Evolutionary conservation across 2,329 filamentous ascomycete species (phyloP).

Genomic region (Drechslerella dactyloides): DNA sequence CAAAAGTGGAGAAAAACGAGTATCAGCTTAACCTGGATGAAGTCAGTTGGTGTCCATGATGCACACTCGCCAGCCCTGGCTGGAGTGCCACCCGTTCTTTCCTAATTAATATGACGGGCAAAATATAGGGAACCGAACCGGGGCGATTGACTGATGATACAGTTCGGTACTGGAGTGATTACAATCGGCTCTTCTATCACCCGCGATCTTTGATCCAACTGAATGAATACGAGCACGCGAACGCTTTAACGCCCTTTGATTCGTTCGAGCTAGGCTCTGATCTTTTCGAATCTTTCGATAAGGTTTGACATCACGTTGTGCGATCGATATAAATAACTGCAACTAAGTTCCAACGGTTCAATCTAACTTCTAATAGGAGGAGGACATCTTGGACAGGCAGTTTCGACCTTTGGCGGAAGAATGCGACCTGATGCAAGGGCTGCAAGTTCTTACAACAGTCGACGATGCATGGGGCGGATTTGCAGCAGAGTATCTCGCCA

Average conservation of each 20-base stretch:
- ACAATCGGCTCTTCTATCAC: constrained; percentile 89
- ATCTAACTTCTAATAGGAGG: constrained; percentile 62
- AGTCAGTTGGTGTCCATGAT: constrained; percentile 20
- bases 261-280: constrained; percentile 76
- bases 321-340: constrained; percentile 2
- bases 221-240: constrained; percentile 84
- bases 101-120: background rate
- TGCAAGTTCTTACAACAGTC: constrained; percentile 75
- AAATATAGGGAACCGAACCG: constrained; percentile 64
- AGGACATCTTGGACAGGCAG: constrained; percentile 89
- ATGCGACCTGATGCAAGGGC: constrained; percentile 86
- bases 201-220: constrained; percentile 85
- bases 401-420: constrained; percentile 87
- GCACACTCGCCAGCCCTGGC: constrained; percentile 2
- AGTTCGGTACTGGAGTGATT: constrained; percentile 97
- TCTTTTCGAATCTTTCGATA: constrained; percentile 74
- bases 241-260: constrained; percentile 80
- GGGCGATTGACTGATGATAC: constrained; percentile 70
- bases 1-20: constrained; percentile 37
- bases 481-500: constrained; percentile 73
- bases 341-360: constrained; percentile 1
- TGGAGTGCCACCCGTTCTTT: background rate
- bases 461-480: constrained; percentile 87
- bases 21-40: constrained; percentile 44
- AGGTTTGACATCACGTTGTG: constrained; percentile 54